Evolutionary conservation across 179 eudicot genomes (phyloP), one percentile per base, ranked within the genome.

Genomic region (Spergularia azorica): DNA sequence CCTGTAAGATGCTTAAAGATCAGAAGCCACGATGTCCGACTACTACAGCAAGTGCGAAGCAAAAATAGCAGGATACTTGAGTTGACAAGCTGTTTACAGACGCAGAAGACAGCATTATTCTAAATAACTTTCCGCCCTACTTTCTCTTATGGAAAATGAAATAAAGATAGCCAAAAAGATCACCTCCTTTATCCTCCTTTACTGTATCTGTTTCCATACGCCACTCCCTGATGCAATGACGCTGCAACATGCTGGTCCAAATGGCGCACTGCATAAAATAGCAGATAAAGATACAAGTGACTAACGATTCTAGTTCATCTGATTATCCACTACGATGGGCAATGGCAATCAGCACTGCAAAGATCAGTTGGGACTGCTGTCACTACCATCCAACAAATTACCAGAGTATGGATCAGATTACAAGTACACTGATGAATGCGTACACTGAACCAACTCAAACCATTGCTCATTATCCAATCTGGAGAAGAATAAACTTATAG

Each of bases 51-150:
- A 18, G 10, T 6, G 63, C 11, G 11, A 59, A 10, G 32, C 63
- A 59, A 9, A 26, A 26, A 1, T 26, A 26, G 32, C 32, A 26
- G 32, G 63, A 18, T 59, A 9, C 18, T 59, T 17, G 63, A 59
- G 63, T 18, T 59, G 63, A 59, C 63, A 59, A 41, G n/a, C 71
- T 67, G 71, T 43, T n/a, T 16, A 67, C 71, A 43, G 10, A 17
- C 55, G 43, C 70, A 67, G 12, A 10, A 17, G 46, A 17, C 52
- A 46, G 20, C 18, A 67, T 67, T 46, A 67, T 46, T 67, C 36
- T 4, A 67, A 43, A 66, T 15, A 17, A 9, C 6, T 5, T 39
- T 65, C 17, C 12, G 12, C 3, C 6, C 9, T 11, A 3, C 2
- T n/a, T 14, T 6, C 48, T 16, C 48, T 41, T 5, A 43, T 0